A percentile compares a stretch with the other conserved stretches of the same genome.
These are phyloP conservation scores for Rhizophlyctis rosea DNA, from an alignment of 192 early-diverging fungal species.

Conservation along the genomic window DNA sequence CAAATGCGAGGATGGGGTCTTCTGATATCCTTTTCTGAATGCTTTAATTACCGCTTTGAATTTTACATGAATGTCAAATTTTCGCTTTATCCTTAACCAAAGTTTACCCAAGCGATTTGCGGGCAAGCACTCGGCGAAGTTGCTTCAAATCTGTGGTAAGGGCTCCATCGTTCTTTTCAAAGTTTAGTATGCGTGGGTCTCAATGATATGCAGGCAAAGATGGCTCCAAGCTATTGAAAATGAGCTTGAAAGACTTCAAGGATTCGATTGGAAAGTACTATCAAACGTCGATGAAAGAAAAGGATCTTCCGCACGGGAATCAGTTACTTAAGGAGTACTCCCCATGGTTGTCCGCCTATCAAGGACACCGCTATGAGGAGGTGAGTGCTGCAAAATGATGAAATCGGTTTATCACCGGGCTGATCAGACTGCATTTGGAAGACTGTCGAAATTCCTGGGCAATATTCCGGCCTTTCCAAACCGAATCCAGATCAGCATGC, in stretches of 20 bases:
- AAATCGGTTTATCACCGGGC: too few species aligned
- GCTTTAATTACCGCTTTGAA: not conserved
- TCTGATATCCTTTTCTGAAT: constrained; percentile 20
- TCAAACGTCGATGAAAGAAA: constrained; percentile 34
- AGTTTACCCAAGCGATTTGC: constrained; percentile 25
- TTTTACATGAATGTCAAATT: not conserved
- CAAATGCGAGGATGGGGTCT: constrained; percentile 7
- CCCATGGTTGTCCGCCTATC: constrained; percentile 53
- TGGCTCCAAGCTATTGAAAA: constrained; percentile 43
- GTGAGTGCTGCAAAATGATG: constrained; percentile 1
- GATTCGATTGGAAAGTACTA: constrained; percentile 49
- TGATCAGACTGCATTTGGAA: too few species aligned
- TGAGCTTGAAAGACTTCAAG: constrained; percentile 42
- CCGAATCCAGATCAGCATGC: constrained; percentile 54
- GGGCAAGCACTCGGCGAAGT: constrained; percentile 37
- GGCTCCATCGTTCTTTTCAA: not conserved
- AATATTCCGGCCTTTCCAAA: constrained; percentile 57
- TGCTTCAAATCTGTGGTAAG: constrained; percentile 38
- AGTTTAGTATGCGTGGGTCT: constrained; percentile 1
- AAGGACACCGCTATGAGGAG: constrained; percentile 23
- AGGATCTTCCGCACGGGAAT: constrained; percentile 33
- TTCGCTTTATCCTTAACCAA: constrained; percentile 1
- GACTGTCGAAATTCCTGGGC: constrained; percentile 72
- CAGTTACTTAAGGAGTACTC: constrained; percentile 62
- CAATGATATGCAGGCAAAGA: constrained; percentile 41